These are phyloP conservation scores for Kluyveromyces sp. DNA, from an alignment of 1,139 yeast genomes.

Conservation along the genomic window DNA sequence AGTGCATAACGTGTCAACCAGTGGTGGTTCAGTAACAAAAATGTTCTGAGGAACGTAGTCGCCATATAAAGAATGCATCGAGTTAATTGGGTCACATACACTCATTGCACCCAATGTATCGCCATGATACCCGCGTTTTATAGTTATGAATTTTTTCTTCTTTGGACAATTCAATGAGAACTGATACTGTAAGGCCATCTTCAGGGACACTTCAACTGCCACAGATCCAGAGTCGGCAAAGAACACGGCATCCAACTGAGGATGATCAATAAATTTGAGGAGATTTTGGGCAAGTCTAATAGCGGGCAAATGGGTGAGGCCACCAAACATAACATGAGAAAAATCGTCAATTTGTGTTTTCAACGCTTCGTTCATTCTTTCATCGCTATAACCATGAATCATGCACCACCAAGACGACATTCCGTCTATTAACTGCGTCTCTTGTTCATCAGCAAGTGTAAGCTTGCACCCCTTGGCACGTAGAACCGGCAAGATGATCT, in stretches of 20 bases:
- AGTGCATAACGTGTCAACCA: slow-evolving; percentile 13
- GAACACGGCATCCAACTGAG: slow-evolving; percentile 24
- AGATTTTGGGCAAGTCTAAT: slow-evolving; percentile 20
- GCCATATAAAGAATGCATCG: slow-evolving; percentile 28
- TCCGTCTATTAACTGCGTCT: slow-evolving; percentile 24
- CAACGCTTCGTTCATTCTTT: slow-evolving; percentile 26
- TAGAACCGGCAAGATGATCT: slow-evolving; percentile 26
- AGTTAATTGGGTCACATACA: slow-evolving; percentile 28
- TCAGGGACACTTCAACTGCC: slow-evolving; percentile 46
- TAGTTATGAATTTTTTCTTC: slow-evolving; percentile 19
- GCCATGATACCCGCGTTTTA: slow-evolving; percentile 27
- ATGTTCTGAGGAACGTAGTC: slow-evolving; percentile 27
- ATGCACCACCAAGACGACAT: slow-evolving; percentile 35
- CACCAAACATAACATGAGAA: slow-evolving; percentile 33
- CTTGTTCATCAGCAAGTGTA: slow-evolving; percentile 14
- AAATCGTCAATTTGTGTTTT: slow-evolving; percentile 19
- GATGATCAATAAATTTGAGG: slow-evolving; percentile 20
- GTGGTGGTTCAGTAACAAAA: slow-evolving; percentile 26
- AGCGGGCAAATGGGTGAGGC: slow-evolving; percentile 31
- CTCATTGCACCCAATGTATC: slow-evolving; percentile 30
- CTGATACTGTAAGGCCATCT: slow-evolving; percentile 42
- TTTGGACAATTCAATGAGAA: slow-evolving; percentile 12
- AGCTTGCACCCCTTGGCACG: slow-evolving; percentile 25
- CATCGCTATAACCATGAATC: slow-evolving; percentile 30
- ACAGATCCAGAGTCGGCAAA: slow-evolving; percentile 47